A percentile compares a stretch with the other conserved stretches of the same genome.
Evolutionary conservation across 2,329 filamentous ascomycete genomes (phyloP).

Genomic region (Ophiostoma pallidulum): DNA sequence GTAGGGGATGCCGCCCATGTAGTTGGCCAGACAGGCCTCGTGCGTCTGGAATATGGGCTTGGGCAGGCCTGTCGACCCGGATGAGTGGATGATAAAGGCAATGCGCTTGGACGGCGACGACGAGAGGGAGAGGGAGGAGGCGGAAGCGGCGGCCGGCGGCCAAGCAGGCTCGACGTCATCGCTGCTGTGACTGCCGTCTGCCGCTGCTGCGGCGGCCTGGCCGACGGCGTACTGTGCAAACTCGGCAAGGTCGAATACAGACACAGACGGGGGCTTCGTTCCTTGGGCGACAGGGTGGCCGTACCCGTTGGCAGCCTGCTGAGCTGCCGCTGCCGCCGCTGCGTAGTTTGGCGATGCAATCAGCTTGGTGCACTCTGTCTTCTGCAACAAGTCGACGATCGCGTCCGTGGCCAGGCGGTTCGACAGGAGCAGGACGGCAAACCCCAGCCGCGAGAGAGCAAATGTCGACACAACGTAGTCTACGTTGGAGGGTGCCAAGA

Average conservation of each 20-base stretch:
- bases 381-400: constrained; percentile 17
- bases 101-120: too few species aligned
- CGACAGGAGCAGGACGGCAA: constrained; percentile 32
- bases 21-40: constrained; percentile 38
- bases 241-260: background rate
- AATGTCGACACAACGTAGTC: constrained; percentile 46
- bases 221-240: background rate
- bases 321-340: background rate
- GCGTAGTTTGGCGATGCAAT: constrained; percentile 2
- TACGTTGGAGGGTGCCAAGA: constrained; percentile 44
- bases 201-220: background rate
- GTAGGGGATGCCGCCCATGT: constrained; percentile 29
- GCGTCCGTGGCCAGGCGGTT: constrained; percentile 26
- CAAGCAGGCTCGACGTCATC: constrained; percentile 15
- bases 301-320: background rate
- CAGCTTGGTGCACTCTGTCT: constrained; percentile 5
- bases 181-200: constrained; percentile 20
- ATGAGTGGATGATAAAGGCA: constrained; percentile 28
- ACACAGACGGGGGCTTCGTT: too few species aligned
- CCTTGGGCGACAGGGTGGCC: too few species aligned
- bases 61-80: constrained; percentile 49
- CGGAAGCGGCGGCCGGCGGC: constrained; percentile 23
- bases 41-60: constrained; percentile 55
- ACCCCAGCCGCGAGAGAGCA: constrained; percentile 45
- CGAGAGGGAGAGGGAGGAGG: too few species aligned